Conservation (phyloP, 169 alveolate species). For the Eimeria acervulina region DNA sequence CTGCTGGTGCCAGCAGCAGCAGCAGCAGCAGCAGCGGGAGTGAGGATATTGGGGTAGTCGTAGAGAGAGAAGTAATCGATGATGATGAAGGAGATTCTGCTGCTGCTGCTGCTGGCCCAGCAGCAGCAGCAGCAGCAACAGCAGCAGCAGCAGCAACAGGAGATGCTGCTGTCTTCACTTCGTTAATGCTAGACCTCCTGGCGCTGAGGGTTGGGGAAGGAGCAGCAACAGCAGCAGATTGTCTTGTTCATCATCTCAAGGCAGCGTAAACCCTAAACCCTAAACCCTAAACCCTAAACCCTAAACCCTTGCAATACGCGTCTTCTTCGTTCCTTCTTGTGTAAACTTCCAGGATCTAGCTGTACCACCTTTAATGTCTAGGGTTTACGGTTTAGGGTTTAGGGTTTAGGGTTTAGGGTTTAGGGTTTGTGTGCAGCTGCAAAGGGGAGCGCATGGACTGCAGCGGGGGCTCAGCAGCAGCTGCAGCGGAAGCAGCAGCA, state of each 20-base stretch:
- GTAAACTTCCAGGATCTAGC: too few relatives aligned
- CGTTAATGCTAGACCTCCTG: background rate
- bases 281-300: slow-evolving; percentile 10
- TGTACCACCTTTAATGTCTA: background rate
- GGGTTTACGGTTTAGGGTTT: slow-evolving; percentile 25
- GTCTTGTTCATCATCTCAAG: slow-evolving; percentile 8
- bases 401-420: slow-evolving; percentile 13
- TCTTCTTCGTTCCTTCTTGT: background rate
- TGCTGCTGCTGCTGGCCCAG: too few relatives aligned
- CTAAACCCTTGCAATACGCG: background rate
- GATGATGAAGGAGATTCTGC: background rate
- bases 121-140: too few relatives aligned
- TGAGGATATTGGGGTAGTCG: background rate
- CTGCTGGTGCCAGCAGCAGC: too few relatives aligned
- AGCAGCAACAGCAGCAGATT: background rate
- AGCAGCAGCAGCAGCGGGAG: background rate
- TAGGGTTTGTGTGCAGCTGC: background rate
- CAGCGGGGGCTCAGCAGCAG: slow-evolving; percentile 13
- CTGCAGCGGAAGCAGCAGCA: slow-evolving; percentile 18
- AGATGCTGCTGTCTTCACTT: background rate
- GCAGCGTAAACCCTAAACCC: slow-evolving; percentile 31
- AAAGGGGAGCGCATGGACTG: slow-evolving; percentile 9
- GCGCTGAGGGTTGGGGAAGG: slow-evolving; percentile 8
- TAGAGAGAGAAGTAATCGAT: background rate
- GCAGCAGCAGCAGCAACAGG: too few relatives aligned